phyloP scores from a whole-genome alignment of 495 filamentous ascomycete genomes.

The Lasiosphaeris hirsuta region DNA sequence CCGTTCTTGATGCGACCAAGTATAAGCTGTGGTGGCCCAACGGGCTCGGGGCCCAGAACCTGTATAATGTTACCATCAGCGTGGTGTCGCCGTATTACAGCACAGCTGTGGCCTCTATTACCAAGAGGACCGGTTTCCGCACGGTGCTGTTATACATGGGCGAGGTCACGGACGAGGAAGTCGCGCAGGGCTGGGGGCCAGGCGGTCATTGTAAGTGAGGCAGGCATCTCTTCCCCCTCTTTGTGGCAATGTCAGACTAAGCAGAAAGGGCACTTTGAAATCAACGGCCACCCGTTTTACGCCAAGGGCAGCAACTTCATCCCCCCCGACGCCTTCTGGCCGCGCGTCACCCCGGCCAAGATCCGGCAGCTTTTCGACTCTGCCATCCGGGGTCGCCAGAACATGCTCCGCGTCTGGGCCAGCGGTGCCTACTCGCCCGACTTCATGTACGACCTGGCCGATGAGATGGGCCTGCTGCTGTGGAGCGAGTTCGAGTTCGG shows the following conservation, averaged over 20 bases:
- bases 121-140: constrained; percentile 61
- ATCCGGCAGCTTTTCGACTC: constrained; percentile 56
- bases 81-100: constrained; percentile 38
- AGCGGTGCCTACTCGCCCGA: constrained; percentile 62
- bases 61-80: constrained; percentile 57
- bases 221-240: too few relatives aligned
- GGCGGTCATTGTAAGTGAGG: too few relatives aligned
- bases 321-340: constrained; percentile 66
- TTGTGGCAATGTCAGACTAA: too few relatives aligned
- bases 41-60: constrained; percentile 55
- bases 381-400: constrained; percentile 58
- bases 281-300: constrained; percentile 67
- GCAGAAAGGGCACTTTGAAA: constrained; percentile 52
- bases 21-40: constrained; percentile 65
- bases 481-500: constrained; percentile 70
- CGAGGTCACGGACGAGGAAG: constrained; percentile 55
- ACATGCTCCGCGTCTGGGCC: constrained; percentile 69
- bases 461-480: constrained; percentile 61
- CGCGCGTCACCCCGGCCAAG: constrained; percentile 52
- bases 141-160: constrained; percentile 64
- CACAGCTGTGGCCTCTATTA: constrained; percentile 43
- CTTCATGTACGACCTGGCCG: constrained; percentile 66
- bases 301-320: constrained; percentile 67
- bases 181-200: constrained; percentile 41
- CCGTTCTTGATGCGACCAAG: constrained; percentile 38